Conservation (phyloP, 2,329 filamentous ascomycete genomes). For the Sporothrix euskadiensis region DNA sequence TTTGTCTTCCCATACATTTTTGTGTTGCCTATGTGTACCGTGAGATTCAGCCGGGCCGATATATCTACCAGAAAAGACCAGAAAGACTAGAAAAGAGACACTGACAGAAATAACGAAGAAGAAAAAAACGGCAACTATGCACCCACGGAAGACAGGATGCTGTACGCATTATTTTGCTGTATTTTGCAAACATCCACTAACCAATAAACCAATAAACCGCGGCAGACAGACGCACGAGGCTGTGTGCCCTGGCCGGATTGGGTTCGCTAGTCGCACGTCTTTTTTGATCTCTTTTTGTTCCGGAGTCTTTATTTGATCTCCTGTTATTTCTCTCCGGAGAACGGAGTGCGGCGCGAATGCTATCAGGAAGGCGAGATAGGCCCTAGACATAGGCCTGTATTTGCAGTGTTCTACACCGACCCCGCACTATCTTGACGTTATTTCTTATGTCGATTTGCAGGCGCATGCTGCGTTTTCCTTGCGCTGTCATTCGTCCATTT, state of each 20-base stretch:
- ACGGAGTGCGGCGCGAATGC: neutral
- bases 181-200: neutral
- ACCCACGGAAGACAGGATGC: neutral
- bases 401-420: neutral
- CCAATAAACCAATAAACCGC: constrained; percentile 3
- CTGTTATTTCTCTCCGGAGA: neutral
- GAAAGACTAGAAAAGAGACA: no score
- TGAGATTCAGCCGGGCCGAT: neutral
- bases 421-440: constrained; percentile 8
- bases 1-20: neutral
- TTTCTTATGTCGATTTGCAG: neutral
- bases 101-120: neutral
- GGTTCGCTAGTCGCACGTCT: neutral
- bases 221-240: constrained; percentile 11
- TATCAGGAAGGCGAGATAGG: neutral
- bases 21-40: neutral
- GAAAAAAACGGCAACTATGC: neutral
- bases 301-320: neutral
- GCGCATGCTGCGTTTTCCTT: constrained; percentile 18
- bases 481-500: neutral
- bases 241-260: constrained; percentile 20
- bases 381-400: no score
- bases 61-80: neutral
- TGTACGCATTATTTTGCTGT: neutral
- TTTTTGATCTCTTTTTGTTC: neutral